Evolutionary conservation across 139 green algal species (phyloP).

Genomic region (Auxenochlorella protothecoides): DNA sequence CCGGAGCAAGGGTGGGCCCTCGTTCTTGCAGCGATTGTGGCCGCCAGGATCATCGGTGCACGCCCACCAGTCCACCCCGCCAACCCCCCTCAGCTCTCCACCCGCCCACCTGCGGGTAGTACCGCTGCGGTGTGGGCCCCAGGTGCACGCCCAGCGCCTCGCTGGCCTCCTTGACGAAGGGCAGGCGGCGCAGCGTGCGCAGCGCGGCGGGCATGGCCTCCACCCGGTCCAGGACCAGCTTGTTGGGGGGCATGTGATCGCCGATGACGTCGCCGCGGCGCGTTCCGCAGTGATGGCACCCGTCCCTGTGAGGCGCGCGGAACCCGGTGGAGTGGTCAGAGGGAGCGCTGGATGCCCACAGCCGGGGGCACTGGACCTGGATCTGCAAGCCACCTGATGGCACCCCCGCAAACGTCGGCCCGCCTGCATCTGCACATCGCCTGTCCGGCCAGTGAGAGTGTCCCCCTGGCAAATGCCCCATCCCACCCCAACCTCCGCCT

Average conservation of each 20-base stretch:
- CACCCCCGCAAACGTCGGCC: no score
- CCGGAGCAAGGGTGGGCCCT: no score
- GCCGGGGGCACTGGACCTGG: no score
- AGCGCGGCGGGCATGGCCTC: not conserved
- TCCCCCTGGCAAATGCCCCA: not conserved
- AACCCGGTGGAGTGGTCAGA: no score
- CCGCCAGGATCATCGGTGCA: not conserved
- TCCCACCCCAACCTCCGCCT: not conserved
- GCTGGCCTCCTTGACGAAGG: not conserved
- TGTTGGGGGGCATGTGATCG: slow-evolving; percentile 80
- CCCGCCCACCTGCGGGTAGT: slow-evolving; percentile 25
- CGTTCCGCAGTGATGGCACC: slow-evolving; percentile 72
- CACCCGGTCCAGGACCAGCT: slow-evolving; percentile 23
- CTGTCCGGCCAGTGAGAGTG: no score
- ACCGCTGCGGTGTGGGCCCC: slow-evolving; percentile 14
- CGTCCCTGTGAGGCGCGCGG: slow-evolving; percentile 24
- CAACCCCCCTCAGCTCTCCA: not conserved
- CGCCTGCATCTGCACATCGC: no score
- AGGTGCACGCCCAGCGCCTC: slow-evolving; percentile 15
- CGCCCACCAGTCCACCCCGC: not conserved
- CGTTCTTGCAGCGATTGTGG: no score
- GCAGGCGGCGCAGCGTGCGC: not conserved
- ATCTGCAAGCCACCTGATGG: no score
- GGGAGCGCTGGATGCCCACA: no score
- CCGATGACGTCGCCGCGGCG: slow-evolving; percentile 39